phyloP scores from a whole-genome alignment of 1,284 basidiomycete species.

The Trichosporon faecale region DNA sequence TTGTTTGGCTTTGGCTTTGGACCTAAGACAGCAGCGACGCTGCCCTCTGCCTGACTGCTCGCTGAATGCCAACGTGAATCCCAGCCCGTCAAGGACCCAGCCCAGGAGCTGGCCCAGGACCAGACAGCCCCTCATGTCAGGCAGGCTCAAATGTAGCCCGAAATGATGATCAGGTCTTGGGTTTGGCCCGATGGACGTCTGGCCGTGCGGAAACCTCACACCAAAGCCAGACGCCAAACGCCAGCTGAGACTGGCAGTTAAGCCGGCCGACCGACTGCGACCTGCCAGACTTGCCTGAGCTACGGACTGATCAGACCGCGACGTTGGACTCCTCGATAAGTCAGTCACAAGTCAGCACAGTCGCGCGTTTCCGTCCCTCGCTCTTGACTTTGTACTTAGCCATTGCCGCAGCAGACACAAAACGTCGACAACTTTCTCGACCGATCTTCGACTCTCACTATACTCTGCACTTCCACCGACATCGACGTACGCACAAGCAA shows the following conservation, averaged over 20 bases:
- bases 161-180: not conserved
- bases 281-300: too few relatives aligned
- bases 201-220: not conserved
- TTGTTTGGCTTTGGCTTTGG: slow-evolving; percentile 2
- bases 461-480: not conserved
- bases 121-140: not conserved
- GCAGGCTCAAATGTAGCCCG: not conserved
- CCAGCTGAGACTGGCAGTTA: not conserved
- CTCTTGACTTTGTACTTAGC: not conserved
- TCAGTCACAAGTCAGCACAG: not conserved
- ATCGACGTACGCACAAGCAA: not conserved
- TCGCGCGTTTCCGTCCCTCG: not conserved
- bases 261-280: not conserved
- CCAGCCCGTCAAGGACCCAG: not conserved
- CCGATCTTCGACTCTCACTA: not conserved
- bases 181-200: not conserved
- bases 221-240: not conserved
- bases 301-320: too few relatives aligned
- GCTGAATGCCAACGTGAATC: not conserved
- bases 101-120: not conserved
- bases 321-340: not conserved
- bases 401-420: not conserved
- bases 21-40: not conserved
- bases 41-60: not conserved
- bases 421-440: not conserved